Evolutionary conservation across 2,329 filamentous ascomycete genomes (phyloP).

Genomic region (Pochonia chlamydosporia): DNA sequence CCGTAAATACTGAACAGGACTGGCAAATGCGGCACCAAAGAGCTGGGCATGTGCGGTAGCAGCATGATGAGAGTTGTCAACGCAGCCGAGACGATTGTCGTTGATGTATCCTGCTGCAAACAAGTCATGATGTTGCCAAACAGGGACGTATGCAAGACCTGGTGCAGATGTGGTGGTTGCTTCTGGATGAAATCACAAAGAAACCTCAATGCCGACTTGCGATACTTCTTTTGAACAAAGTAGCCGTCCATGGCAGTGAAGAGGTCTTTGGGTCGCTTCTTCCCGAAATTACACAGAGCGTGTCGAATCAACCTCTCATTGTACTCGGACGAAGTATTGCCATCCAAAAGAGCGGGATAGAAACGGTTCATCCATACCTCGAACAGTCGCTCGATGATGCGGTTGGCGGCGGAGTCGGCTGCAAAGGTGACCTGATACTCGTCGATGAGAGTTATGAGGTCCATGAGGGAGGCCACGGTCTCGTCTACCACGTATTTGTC

Average conservation of each 20-base stretch:
- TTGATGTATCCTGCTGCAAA: constrained; percentile 71
- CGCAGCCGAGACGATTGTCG: constrained; percentile 68
- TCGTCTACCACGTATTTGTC: constrained; percentile 61
- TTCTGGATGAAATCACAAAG: constrained; percentile 68
- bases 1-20: constrained; percentile 78
- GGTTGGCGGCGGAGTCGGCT: constrained; percentile 36
- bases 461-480: constrained; percentile 57
- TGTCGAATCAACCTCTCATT: constrained; percentile 46
- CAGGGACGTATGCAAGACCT: constrained; percentile 65
- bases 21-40: constrained; percentile 62
- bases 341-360: constrained; percentile 29
- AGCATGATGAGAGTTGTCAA: constrained; percentile 76
- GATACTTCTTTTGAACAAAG: constrained; percentile 57
- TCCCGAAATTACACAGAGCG: constrained; percentile 55
- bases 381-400: constrained; percentile 53
- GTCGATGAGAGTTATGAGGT: constrained; percentile 58
- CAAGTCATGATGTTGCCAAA: constrained; percentile 68
- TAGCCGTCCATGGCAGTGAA: constrained; percentile 60
- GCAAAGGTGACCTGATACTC: constrained; percentile 42
- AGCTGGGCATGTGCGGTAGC: constrained; percentile 71
- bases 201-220: constrained; percentile 59
- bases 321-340: constrained; percentile 31
- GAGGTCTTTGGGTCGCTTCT: constrained; percentile 64
- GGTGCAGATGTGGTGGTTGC: constrained; percentile 74
- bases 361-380: constrained; percentile 50